These are phyloP conservation scores for Tylopilus subfusipes DNA, from an alignment of 768 basidiomycete genomes.

Conservation along the genomic window DNA sequence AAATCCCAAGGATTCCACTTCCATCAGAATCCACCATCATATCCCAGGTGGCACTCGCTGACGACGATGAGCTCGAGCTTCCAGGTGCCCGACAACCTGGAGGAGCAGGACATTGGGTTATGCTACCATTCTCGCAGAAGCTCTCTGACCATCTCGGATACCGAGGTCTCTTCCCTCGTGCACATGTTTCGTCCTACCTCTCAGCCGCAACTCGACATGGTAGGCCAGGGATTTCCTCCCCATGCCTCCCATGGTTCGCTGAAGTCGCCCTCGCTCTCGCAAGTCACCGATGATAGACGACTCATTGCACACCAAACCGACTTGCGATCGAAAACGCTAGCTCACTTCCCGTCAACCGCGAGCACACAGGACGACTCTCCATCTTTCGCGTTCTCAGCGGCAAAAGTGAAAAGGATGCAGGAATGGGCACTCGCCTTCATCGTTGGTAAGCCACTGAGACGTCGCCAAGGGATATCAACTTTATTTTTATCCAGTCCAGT, in stretches of 20 bases:
- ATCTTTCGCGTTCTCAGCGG: constrained; percentile 45
- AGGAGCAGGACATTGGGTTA: constrained; percentile 31
- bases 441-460: constrained; percentile 47
- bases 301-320: constrained; percentile 24
- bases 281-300: constrained; percentile 20
- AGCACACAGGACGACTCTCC: constrained; percentile 38
- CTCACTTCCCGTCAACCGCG: constrained; percentile 34
- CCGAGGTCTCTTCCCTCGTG: constrained; percentile 17
- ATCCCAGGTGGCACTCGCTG: background rate
- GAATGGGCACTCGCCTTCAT: constrained; percentile 68
- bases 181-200: constrained; percentile 19
- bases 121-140: constrained; percentile 24
- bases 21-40: background rate
- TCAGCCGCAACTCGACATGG: constrained; percentile 6
- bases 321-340: constrained; percentile 46
- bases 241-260: constrained; percentile 10
- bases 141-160: constrained; percentile 24
- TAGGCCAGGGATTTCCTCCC: background rate
- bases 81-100: constrained; percentile 12
- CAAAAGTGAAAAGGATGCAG: constrained; percentile 47
- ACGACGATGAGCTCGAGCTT: constrained; percentile 8
- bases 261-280: constrained; percentile 36
- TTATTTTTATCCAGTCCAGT: constrained; percentile 56
- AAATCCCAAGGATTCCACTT: background rate
- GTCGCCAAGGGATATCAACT: background rate